Base-by-base conservation (phyloP, 352 stramenopile species). In the Peronospora belbahrii region DNA sequence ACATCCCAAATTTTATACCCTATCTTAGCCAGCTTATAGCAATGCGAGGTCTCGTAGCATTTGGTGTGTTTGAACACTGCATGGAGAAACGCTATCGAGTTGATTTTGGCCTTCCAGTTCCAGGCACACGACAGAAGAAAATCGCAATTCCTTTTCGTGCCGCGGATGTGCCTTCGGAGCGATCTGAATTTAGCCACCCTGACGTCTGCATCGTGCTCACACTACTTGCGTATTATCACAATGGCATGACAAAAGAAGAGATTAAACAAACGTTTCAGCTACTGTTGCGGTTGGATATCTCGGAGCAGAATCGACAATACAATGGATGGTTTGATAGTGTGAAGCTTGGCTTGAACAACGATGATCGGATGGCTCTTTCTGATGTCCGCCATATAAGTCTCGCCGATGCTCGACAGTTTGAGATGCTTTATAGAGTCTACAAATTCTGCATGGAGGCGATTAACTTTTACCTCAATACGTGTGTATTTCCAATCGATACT, bases 131-230 rank as follows among this genome's bases (percentile, higher is more conserved):
- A 19, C 28, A 2, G 0, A 95, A 94, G 51, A 60, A 64, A 15
- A 65, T 96, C 15, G 85, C 81, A 6, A 82, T 97, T 11, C 86
- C 86, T 14, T 96, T 94, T 45, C 65, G 73, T 45, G 84, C 75
- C 13, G 80, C 80, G 3, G 83, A 95, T 56, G 80, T 91, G 7
- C 86, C 85, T 6, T 70, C 77, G 3, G 69, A 90, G 20, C 62
- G 84, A 2, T 77, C 75, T 2, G 88, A 97, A 48, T 96, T 94
- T 62, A 86, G 77, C 28, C 86, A 96, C 39, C 88, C 85, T 8
- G 84, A 95, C 48, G 72, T 86, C 23, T 75, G 74, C 14, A 83
- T 97, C 28, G 51, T 68, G 6, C 65, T 95, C 4, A 96, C 85
- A 3, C n/a, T 91, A 9, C 58, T 96, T 0, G 70, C 73, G 9